phyloP scores from a whole-genome alignment of 805 yeast genomes.

The Lachancea nothofagi region DNA sequence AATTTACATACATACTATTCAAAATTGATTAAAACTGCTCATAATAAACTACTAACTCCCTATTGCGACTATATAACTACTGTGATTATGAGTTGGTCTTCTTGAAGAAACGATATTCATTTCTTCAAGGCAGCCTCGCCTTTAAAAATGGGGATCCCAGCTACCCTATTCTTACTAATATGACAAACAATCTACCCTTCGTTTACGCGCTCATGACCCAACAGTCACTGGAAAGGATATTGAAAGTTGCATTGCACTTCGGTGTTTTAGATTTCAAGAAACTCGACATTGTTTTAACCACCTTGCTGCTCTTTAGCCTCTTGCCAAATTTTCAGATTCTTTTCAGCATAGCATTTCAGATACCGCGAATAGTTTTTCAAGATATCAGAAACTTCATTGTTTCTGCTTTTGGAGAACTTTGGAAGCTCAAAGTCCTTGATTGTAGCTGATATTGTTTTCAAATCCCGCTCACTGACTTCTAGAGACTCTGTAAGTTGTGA shows the following conservation, averaged over 20 bases:
- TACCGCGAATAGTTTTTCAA: constrained; percentile 27
- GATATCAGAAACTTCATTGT: constrained; percentile 21
- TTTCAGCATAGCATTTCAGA: constrained; percentile 27
- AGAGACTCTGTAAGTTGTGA: constrained; percentile 19
- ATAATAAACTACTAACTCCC: background rate
- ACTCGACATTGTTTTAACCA: background rate
- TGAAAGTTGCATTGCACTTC: too few species aligned
- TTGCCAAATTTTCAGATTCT: constrained; percentile 29
- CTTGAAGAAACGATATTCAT: too few species aligned
- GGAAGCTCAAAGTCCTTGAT: constrained; percentile 33
- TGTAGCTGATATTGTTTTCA: constrained; percentile 26
- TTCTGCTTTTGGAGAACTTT: constrained; percentile 23
- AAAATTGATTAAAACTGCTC: too few species aligned
- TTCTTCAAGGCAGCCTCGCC: too few species aligned
- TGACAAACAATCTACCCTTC: too few species aligned
- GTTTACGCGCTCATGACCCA: too few species aligned
- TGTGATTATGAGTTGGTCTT: too few species aligned
- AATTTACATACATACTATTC: background rate
- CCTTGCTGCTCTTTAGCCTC: constrained; percentile 12
- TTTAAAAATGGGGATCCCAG: too few species aligned
- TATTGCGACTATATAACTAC: too few species aligned
- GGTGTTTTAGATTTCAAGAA: too few species aligned
- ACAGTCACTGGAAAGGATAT: too few species aligned
- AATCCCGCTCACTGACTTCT: constrained; percentile 29
- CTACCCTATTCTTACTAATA: too few species aligned